These are phyloP conservation scores for Fraxinus platypoda DNA, from an alignment of 305 asterid species.

Conservation along the genomic window DNA sequence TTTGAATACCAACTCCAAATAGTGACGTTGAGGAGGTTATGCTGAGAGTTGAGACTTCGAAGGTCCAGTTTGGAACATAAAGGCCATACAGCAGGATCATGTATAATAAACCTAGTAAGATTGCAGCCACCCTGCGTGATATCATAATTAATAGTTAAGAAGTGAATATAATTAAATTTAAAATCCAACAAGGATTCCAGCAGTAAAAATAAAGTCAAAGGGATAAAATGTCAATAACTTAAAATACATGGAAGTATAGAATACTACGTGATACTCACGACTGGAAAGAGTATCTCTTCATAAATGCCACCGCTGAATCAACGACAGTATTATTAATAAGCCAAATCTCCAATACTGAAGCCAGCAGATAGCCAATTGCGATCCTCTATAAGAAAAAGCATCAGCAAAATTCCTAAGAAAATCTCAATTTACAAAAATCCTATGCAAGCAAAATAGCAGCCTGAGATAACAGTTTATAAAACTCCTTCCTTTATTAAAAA, in stretches of 20 bases:
- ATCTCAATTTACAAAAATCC: background rate
- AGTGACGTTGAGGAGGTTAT: constrained; percentile 27
- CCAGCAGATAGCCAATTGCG: constrained; percentile 75
- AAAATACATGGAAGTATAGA: constrained; percentile 1
- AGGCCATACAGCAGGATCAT: constrained; percentile 64
- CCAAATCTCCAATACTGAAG: constrained; percentile 77
- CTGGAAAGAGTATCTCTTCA: constrained; percentile 67
- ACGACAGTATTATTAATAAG: constrained; percentile 48
- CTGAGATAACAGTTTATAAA: constrained; percentile 8
- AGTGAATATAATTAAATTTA: constrained; percentile 6
- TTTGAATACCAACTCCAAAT: constrained; percentile 44
- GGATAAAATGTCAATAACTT: background rate
- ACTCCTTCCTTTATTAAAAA: background rate
- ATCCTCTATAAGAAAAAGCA: constrained; percentile 55
- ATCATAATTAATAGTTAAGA: constrained; percentile 18
- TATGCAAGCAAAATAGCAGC: constrained; percentile 7
- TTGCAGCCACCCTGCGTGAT: constrained; percentile 51
- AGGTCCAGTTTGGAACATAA: constrained; percentile 76
- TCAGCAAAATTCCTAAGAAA: constrained; percentile 3
- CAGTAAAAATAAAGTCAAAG: constrained; percentile 4
- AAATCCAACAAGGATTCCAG: background rate
- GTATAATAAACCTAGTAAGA: constrained; percentile 51
- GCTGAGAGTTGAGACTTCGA: constrained; percentile 43
- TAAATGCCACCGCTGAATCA: constrained; percentile 54
- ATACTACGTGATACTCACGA: constrained; percentile 45